A percentile compares a stretch with the other conserved stretches of the same genome.
Evolutionary conservation across 169 alveolate genomes (phyloP).

Genomic region (Plasmodium berghei): DNA sequence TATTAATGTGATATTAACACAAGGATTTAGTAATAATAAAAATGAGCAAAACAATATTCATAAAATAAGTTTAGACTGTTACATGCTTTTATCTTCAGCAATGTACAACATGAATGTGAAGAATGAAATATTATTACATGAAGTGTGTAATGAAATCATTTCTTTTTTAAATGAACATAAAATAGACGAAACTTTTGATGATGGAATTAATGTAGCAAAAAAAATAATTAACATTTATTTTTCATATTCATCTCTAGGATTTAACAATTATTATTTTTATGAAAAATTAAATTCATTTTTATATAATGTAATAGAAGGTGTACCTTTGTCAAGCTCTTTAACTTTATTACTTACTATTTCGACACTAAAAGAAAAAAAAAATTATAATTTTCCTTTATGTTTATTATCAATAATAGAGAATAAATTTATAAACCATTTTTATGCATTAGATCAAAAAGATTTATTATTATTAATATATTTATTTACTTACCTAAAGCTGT

Average conservation of each 20-base stretch:
- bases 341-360: constrained; percentile 36
- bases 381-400: constrained; percentile 72
- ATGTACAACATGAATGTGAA: constrained; percentile 27
- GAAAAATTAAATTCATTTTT: constrained; percentile 45
- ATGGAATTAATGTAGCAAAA: constrained; percentile 28
- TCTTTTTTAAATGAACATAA: not conserved
- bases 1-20: constrained; percentile 14
- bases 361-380: constrained; percentile 29
- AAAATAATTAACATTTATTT: constrained; percentile 62
- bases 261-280: constrained; percentile 39
- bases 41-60: not conserved
- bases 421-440: constrained; percentile 30
- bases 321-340: constrained; percentile 35
- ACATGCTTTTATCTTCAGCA: constrained; percentile 26
- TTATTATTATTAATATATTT: constrained; percentile 45
- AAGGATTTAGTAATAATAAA: not conserved
- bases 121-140: constrained; percentile 19
- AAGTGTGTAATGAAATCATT: constrained; percentile 29
- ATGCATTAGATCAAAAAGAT: constrained; percentile 42
- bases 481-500: constrained; percentile 44
- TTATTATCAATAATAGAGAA: constrained; percentile 54
- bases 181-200: not conserved
- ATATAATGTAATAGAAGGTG: constrained; percentile 18
- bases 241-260: constrained; percentile 41
- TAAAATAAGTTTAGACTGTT: not conserved